Percentiles rank a stretch among this genome's conserved stretches.
These are phyloP conservation scores for Esteya vermicola DNA, from an alignment of 2,329 filamentous ascomycete genomes.

Conservation along the genomic window DNA sequence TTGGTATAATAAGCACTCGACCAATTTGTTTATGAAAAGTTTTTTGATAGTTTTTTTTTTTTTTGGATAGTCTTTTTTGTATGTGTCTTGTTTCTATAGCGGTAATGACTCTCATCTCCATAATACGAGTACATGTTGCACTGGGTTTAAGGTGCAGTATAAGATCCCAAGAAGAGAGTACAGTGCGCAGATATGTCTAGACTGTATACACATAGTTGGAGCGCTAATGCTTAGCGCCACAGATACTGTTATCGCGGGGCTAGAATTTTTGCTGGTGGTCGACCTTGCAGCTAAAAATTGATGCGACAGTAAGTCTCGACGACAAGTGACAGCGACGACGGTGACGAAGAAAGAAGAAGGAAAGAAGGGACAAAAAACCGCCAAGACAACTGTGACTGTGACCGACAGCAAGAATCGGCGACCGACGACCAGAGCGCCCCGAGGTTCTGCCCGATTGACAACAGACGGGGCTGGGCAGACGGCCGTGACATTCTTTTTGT, in stretches of 20 bases:
- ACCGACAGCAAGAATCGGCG: no score
- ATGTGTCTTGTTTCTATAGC: neutral
- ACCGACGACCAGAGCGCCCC: no score
- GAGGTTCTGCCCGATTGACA: no score
- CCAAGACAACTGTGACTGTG: no score
- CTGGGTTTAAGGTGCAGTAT: neutral
- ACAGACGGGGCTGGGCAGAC: no score
- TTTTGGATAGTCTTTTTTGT: neutral
- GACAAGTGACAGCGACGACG: neutral
- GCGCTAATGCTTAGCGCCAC: neutral
- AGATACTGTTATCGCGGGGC: neutral
- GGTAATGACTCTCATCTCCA: neutral
- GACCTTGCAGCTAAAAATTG: neutral
- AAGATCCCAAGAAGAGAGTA: neutral
- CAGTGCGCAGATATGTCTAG: neutral
- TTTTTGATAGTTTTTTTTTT: neutral
- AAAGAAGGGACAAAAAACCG: no score
- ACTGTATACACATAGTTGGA: neutral
- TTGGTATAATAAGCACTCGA: neutral
- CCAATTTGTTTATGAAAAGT: no score
- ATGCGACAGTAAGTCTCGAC: neutral
- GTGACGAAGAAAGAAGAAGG: no score
- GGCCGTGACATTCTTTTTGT: no score
- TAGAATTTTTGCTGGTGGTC: neutral
- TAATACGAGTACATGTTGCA: neutral